Percentiles rank a stretch among this genome's conserved stretches.
phyloP scores from a whole-genome alignment of 2,329 filamentous ascomycete genomes.

The Endothia cerciana region DNA sequence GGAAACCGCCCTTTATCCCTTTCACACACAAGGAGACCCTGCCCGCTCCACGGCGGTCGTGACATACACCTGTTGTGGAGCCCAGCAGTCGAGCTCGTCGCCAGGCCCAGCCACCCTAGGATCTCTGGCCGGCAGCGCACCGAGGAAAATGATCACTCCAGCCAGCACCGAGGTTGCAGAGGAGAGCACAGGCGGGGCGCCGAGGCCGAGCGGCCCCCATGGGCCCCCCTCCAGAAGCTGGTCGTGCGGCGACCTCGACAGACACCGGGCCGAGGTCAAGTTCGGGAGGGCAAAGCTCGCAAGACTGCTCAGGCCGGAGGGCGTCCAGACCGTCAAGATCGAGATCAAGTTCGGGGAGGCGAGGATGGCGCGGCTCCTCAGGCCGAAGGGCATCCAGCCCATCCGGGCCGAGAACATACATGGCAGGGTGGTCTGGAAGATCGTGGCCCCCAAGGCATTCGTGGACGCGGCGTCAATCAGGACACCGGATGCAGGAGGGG shows the following conservation, averaged over 20 bases:
- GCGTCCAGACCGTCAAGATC: conserved; percentile 7
- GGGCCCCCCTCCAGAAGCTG: neutral
- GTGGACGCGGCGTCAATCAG: neutral
- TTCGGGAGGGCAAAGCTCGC: conserved; percentile 9
- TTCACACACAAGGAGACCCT: too few species aligned
- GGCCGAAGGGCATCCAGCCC: neutral
- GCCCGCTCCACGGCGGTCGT: too few species aligned
- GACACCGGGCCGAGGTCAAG: conserved; percentile 12
- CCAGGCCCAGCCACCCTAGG: neutral
- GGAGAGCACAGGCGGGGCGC: neutral
- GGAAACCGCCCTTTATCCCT: too few species aligned
- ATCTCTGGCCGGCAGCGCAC: neutral
- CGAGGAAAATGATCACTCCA: neutral
- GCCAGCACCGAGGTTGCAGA: neutral
- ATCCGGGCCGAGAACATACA: neutral
- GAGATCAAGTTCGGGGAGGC: conserved; percentile 12
- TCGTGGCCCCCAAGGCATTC: neutral
- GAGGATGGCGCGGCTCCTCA: conserved; percentile 11
- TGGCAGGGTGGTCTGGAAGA: conserved; percentile 12
- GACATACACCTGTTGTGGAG: neutral
- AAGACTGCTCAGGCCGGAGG: neutral
- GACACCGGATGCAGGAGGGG: neutral
- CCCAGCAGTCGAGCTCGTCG: neutral
- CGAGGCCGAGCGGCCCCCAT: neutral
- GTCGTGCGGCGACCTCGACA: conserved; percentile 11